Base-by-base conservation (phyloP, 495 filamentous ascomycete species). In the Emericellopsis terricola region DNA sequence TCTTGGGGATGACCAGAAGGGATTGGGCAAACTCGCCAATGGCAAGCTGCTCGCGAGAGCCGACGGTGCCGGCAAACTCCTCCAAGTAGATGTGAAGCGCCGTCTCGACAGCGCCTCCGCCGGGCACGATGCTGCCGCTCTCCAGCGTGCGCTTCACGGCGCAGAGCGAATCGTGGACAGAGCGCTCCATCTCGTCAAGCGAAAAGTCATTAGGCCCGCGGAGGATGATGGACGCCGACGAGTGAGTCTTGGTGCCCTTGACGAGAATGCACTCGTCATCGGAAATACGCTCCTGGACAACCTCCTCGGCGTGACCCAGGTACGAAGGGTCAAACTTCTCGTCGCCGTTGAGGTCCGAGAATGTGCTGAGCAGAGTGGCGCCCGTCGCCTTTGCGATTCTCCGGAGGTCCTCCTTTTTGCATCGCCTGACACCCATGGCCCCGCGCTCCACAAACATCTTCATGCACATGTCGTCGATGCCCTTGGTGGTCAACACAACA, bases 141-240 rank as follows among this genome's bases (percentile, higher is more conserved):
- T 99, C 89, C 26, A 99, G 65, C 15, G 91, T 94, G 29, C 89
- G 73, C 74, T 97, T 97, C 38, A 97, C 81, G 36, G 87, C 91
- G 40, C 82, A 94, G 13, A 97, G 68, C 31, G 87, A 91, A 59
- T 97, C 89, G 59, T 97, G 89, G 24, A 97, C 72, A 4, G 89
- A 96, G 39, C 89, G 76, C 65, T 99, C 89, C 89, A 99, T 99
- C 64, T 99, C 89, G 50, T 99, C 89, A 30, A 99, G 74, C 40
- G 79, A 78, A 67, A 78, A 96, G 59, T 99, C 89, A 59, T 99
- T 99, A 43, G 87, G 58, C 31, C 89, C 89, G 17, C 89, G 81
- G 30, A 99, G 78, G 43, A 99, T 89, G 55, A 99, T 92, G 15
- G 91, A 96, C 26, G 89, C 84, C 3, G 84, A 92, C 1, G 75